Percentiles rank a stretch among this genome's conserved stretches.
phyloP scores from a whole-genome alignment of 139 green algal genomes.

The Yamagishiella unicocca region DNA sequence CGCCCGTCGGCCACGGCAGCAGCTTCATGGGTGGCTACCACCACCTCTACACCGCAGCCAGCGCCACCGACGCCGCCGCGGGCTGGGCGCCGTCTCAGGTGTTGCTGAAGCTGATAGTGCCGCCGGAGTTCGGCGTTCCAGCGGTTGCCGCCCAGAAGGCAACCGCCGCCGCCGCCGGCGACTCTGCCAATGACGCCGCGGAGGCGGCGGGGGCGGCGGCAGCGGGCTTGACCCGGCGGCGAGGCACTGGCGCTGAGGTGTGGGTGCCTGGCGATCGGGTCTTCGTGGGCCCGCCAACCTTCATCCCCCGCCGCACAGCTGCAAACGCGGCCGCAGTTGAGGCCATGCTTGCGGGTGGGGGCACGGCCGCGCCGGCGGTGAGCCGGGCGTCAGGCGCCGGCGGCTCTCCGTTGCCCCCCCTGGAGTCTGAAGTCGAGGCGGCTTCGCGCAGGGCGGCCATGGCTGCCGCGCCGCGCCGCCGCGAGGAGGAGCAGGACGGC shows the following conservation, averaged over 20 bases:
- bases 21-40: not conserved
- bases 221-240: not conserved
- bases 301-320: constrained; percentile 14
- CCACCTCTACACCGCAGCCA: constrained; percentile 15
- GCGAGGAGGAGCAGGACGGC: constrained; percentile 26
- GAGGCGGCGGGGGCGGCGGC: not conserved
- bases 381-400: not conserved
- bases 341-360: not conserved
- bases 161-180: not conserved
- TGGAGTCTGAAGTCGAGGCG: not conserved
- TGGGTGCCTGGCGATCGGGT: constrained; percentile 41
- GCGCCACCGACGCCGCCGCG: not conserved
- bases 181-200: too few species aligned
- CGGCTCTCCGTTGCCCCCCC: not conserved
- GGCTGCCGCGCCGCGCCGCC: not conserved
- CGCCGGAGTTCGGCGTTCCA: not conserved
- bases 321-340: not conserved
- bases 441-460: not conserved
- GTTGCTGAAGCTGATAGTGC: not conserved
- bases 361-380: not conserved
- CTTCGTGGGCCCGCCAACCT: constrained; percentile 23
- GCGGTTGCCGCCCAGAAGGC: not conserved
- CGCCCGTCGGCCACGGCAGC: not conserved
- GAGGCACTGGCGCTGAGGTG: not conserved
- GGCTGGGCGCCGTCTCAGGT: constrained; percentile 46